Percentiles rank a stretch among this genome's conserved stretches.
Evolutionary conservation across 2,329 filamentous ascomycete genomes (phyloP).

Genomic region (Pseudocercospora vitis): DNA sequence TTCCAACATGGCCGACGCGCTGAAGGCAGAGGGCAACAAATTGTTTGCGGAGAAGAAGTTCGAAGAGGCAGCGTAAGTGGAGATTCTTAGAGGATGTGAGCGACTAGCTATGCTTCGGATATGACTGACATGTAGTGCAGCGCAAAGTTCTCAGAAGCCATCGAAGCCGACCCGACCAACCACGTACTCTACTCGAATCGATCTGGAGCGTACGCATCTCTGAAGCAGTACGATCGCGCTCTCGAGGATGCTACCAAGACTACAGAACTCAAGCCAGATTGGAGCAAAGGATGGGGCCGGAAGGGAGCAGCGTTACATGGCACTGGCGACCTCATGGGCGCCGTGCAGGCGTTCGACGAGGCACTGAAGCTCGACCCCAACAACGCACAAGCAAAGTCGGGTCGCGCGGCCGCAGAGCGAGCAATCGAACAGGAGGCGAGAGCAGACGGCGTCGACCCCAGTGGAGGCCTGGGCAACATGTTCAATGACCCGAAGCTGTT

Average conservation of each 20-base stretch:
- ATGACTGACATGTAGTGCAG: no score
- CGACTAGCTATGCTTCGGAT: no score
- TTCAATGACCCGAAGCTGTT: constrained; percentile 91
- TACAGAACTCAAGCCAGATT: constrained; percentile 92
- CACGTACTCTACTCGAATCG: constrained; percentile 98
- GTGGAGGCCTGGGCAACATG: constrained; percentile 79
- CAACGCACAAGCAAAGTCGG: constrained; percentile 91
- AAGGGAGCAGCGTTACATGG: constrained; percentile 92
- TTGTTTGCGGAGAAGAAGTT: constrained; percentile 98
- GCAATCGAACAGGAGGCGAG: constrained; percentile 77
- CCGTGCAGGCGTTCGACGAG: constrained; percentile 87
- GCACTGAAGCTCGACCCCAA: constrained; percentile 89
- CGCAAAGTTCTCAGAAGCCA: constrained; percentile 95
- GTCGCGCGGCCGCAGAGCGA: constrained; percentile 78
- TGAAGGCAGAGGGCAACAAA: constrained; percentile 80
- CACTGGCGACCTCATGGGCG: constrained; percentile 77
- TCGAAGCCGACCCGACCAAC: constrained; percentile 81
- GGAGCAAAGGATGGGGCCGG: constrained; percentile 93
- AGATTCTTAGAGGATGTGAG: constrained; percentile 95
- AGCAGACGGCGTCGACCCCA: constrained; percentile 65
- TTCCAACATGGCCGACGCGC: constrained; percentile 57
- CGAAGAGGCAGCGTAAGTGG: constrained; percentile 83
- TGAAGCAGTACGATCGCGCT: constrained; percentile 82
- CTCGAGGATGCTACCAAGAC: constrained; percentile 90
- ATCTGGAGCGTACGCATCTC: constrained; percentile 82